Evolutionary conservation across 306 rosid species (phyloP), one percentile per base, ranked within the genome.

Genomic region (Bauhinia variegata): DNA sequence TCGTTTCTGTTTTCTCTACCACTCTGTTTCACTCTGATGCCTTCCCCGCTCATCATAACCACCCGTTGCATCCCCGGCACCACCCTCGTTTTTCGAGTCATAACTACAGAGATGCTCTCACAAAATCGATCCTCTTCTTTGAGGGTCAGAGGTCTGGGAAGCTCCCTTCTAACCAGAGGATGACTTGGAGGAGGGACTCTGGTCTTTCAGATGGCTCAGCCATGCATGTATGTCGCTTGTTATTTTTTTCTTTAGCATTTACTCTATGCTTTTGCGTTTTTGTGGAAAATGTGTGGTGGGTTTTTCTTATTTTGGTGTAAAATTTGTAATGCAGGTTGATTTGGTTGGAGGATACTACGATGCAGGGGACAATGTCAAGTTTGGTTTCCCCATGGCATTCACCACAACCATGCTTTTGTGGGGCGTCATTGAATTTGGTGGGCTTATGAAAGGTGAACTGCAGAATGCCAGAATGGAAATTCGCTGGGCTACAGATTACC

Each of bases 331-430:
- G 92, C 80, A 91, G 96, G 91, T 91, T 78, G 95, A 91, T 91
- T 87, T 91, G 88, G 96, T 88, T 55, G 97, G 97, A 54, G 97
- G 97, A 46, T 91, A 91, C 79, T 88, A 91, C 19, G 97, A 91
- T 63, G 97, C 95, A 4, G 96, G 97, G 61, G 97, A 91, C 76
- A 91, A 91, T 63, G 88, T 91, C 42, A 91, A 91, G 87, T 91
- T 91, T 69, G 96, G 96, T 50, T 83, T 91, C 51, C 97, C 97
- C 9, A 91, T 88, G 97, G 96, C 96, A 5, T 91, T 91, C 79
- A 91, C 95, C 13, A 82, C 97, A 62, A 88, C 97, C 68, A 91
- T 91, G 97, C 97, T 91, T 37, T 87, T 95, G 12, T 91, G 97
- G 97, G 88, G 96, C 57, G 96, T 91, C 31, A 43, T 91, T 47